Base-by-base conservation (phyloP, 306 rosid genomes). In the Cyamopsis tetragonoloba region DNA sequence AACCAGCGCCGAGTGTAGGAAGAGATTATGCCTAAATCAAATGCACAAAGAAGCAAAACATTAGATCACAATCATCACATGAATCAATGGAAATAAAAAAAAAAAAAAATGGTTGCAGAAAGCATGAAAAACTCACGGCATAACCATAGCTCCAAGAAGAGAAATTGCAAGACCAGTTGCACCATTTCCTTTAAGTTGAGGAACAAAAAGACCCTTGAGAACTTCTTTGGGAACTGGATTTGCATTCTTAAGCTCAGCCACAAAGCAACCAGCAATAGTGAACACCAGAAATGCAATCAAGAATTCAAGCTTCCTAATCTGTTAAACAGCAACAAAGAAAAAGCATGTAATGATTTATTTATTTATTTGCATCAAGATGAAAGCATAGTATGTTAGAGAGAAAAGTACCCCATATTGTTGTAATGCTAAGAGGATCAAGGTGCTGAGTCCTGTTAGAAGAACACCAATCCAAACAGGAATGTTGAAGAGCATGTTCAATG, bases 121-220 rank as follows among this genome's bases (percentile, higher is more conserved):
- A 44, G 43, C 41, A 48, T 3, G n/a, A 56, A 48, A 65, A 68
- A 87, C 95, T 0, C 80, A 90, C 95, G 97, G 95, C 97, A 90
- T 90, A 84, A 90, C 97, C 97, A 90, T 85, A 55, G 95, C 97
- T 37, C 97, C 97, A 14, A 90, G 92, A 32, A 90, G 95, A 34
- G 97, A 90, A 79, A 90, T 90, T 18, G 97, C 97, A 68, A 90
- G 92, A 66, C 97, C 97, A 32, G 89, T 80, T 39, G 97, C 89
- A 50, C 95, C 97, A 74, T 28, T 79, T 66, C 97, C 97, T 55
- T 74, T 73, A 68, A 90, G 91, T 74, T 87, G 79, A 24, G 72
- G 72, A 34, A 74, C 53, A 74, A 74, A 74, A 23, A 74, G 73
- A 23, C 79, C 79, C 12, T 39, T 60, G 18, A 66, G 4, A 65